Evolutionary conservation across 2,329 filamentous ascomycete species (phyloP), one percentile per base, ranked within the genome.

Genomic region (Tolypocladium album): DNA sequence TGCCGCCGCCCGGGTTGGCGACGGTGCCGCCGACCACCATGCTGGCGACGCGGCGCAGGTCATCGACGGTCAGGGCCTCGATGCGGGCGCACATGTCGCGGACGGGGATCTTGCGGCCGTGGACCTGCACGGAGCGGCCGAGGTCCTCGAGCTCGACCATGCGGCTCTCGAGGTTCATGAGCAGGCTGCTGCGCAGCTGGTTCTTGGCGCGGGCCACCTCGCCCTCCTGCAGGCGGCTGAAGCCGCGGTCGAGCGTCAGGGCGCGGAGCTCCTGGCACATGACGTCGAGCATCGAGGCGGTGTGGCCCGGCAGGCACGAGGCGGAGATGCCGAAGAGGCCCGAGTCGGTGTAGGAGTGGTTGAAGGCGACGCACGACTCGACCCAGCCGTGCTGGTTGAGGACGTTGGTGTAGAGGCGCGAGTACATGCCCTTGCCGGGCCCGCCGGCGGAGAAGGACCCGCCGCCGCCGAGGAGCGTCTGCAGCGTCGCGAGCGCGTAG

Each of bases 351-450:
- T 99, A 99, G 55, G 89, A 90, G 80, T 97, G 92, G 80, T 97
- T 97, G 80, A 97, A 97, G 38, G 93, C 89, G 58, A 96, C 82
- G 76, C 94, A 97, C 62, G 87, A 92, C 77, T 99, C 94, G 34
- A 99, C 91, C 93, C 93, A 99, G 67, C 89, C 91, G 76, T 96
- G 88, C 76, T 97, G 92, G 79, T 99, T 99, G 58, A 99, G 84
- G 0, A 97, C 93, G 72, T 97, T 96, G 64, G 92, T 97, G 80
- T 97, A 99, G 11, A 99, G 84, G 15, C 94, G 88, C 43, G 90
- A 96, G 80, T 97, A 97, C 94, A 99, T 99, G 73, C 94, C 94
- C 79, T 99, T 99, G 58, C 94, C 94, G 5, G 94, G 94, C 0
- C 94, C 94, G 67, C 94, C 94, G 59, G 94, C 94, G 20, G 90